Base-by-base conservation (phyloP, 805 yeast genomes). In the Candida golubevii region DNA sequence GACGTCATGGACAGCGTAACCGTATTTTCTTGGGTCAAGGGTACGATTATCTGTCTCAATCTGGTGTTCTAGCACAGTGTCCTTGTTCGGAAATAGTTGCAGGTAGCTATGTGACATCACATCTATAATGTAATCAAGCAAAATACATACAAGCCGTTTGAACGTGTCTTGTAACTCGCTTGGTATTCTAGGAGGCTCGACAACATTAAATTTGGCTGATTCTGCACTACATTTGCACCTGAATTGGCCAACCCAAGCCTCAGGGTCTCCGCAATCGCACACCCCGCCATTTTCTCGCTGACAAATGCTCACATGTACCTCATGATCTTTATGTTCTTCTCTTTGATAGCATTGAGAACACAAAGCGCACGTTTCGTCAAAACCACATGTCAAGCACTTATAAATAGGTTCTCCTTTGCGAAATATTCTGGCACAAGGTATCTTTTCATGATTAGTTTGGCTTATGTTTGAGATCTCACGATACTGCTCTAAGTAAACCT, bases 241-340 rank as follows among this genome's bases (percentile, higher is more conserved):
- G 35, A 80, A 66, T 1, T 71, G 63, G 12, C 61, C 62, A 5
- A 69, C 74, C 89, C 95, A 88, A 0, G 95, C 95, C 57, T 86
- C 95, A 0, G 81, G 78, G 56, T 88, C 96, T 4, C 96, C 96
- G 61, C 96, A 88, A 57, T 88, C 96, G 60, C 95, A 85, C 14
- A 83, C 85, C 0, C 93, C 93, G 33, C 90, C 87, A 45, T 78
- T 84, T 48, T 79, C 85, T 41, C 86, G 70, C 35, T 78, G 78
- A 45, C 83, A 77, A 7, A 85, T 79, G 33, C 79, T 71, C 13
- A 80, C 76, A 44, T 82, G 78, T 8, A 85, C 82, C 38, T 79
- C 77, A 61, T 90, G 98, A 36, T 80, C 91, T 31, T 59, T 58
- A 62, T 90, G 98, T 44, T 76, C 72, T 4, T 78, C 79, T 2